Conservation (phyloP, 257 asterid species). For the Perilla frutescens region DNA sequence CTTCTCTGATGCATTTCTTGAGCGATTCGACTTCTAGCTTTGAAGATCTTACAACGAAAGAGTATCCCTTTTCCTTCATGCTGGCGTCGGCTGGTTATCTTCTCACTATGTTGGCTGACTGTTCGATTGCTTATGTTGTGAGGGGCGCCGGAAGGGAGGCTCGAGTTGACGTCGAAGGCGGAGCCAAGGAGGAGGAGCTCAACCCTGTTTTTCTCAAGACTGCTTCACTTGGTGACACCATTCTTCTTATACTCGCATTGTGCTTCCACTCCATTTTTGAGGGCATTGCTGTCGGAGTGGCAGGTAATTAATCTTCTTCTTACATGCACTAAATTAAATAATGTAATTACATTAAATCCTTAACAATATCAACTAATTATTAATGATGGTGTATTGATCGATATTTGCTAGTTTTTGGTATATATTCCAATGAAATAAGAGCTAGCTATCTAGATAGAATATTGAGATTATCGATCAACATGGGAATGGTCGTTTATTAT, state of each 20-base stretch:
- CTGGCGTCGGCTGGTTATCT: slow-evolving; percentile 73
- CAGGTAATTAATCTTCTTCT: slow-evolving; percentile 50
- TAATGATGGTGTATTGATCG: too few species aligned
- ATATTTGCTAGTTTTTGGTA: too few species aligned
- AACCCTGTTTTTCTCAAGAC: slow-evolving; percentile 52
- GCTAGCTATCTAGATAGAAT: too few species aligned
- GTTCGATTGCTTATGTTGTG: slow-evolving; percentile 47
- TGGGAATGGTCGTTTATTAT: too few species aligned
- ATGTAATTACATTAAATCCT: too few species aligned
- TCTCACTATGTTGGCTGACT: slow-evolving; percentile 78
- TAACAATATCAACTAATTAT: too few species aligned
- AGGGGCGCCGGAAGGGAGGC: slow-evolving; percentile 31
- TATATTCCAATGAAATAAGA: too few species aligned
- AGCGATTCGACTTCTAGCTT: slow-evolving; percentile 66
- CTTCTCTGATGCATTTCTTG: slow-evolving; percentile 85
- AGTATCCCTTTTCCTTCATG: slow-evolving; percentile 83
- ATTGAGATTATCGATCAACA: too few species aligned
- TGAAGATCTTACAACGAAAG: slow-evolving; percentile 48
- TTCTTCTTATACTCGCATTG: slow-evolving; percentile 76
- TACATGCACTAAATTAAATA: too few species aligned
- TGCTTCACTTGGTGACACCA: slow-evolving; percentile 59
- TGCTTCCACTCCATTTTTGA: slow-evolving; percentile 91
- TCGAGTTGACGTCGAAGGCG: slow-evolving; percentile 51
- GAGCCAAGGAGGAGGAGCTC: neutral
- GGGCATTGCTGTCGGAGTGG: slow-evolving; percentile 91